Evolutionary conservation across 805 yeast genomes (phyloP).

Genomic region (Cyberlindnera maritima): DNA sequence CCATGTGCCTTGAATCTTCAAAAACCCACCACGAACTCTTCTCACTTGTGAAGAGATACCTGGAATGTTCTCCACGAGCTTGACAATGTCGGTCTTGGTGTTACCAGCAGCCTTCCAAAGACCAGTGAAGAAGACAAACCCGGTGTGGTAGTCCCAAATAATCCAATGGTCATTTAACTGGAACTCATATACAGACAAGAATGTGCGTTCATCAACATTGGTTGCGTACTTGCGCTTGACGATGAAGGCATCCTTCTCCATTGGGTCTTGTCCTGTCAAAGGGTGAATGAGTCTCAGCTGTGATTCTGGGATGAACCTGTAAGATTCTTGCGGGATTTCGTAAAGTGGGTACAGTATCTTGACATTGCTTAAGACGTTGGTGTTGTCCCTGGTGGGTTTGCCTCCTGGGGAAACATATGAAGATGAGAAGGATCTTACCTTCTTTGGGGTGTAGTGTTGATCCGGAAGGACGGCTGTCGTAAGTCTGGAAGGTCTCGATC

Average conservation of each 20-base stretch:
- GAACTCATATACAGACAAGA: constrained; percentile 70
- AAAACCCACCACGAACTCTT: constrained; percentile 85
- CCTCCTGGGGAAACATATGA: constrained; percentile 10
- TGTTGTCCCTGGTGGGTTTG: constrained; percentile 15
- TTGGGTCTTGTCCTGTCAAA: background rate
- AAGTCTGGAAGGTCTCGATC: background rate
- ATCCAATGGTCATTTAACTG: constrained; percentile 67
- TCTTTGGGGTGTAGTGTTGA: constrained; percentile 6
- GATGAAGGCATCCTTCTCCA: constrained; percentile 10
- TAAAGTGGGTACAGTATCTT: constrained; percentile 20
- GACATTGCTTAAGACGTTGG: constrained; percentile 18
- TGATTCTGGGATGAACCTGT: constrained; percentile 22
- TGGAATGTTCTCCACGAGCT: constrained; percentile 42
- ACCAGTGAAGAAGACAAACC: constrained; percentile 22
- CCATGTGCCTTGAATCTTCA: constrained; percentile 96
- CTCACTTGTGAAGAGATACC: constrained; percentile 33
- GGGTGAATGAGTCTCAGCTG: constrained; percentile 19
- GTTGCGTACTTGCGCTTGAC: constrained; percentile 59
- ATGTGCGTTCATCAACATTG: constrained; percentile 67
- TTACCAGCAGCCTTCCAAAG: constrained; percentile 39
- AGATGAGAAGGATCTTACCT: constrained; percentile 9
- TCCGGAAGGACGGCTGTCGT: background rate
- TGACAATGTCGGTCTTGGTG: constrained; percentile 73
- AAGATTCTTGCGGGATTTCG: constrained; percentile 12
- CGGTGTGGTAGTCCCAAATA: constrained; percentile 34